A percentile compares a stretch with the other conserved stretches of the same genome.
Conservation (phyloP, 2,329 filamentous ascomycete species). For the Aureobasidium sp. region DNA sequence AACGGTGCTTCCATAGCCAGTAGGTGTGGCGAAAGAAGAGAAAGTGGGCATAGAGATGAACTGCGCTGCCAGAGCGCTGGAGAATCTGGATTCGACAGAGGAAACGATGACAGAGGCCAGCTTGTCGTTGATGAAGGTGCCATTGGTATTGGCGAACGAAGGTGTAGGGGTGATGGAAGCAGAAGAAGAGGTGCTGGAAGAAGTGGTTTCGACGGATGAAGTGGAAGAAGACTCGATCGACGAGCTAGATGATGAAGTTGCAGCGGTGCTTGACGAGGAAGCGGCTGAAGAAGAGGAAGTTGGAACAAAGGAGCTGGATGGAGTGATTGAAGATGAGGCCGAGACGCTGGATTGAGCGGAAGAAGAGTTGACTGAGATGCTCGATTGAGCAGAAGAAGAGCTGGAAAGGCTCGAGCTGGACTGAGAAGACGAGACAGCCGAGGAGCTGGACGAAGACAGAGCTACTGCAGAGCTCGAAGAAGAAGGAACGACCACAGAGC, state of each 20-base stretch:
- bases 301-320: neutral
- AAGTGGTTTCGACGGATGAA: neutral
- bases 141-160: neutral
- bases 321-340: neutral
- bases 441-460: neutral
- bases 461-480: neutral
- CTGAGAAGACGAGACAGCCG: neutral
- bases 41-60: conserved; percentile 3
- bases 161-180: neutral
- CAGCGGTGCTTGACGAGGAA: neutral
- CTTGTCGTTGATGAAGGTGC: neutral
- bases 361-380: neutral
- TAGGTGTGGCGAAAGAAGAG: neutral
- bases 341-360: neutral
- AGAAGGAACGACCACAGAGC: neutral
- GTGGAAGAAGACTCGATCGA: neutral
- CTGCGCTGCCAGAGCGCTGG: neutral
- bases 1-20: neutral
- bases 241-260: neutral
- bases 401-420: neutral
- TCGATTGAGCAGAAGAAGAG: neutral
- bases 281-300: neutral
- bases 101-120: neutral
- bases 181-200: neutral
- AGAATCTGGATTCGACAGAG: neutral